Evolutionary conservation across 805 yeast genomes (phyloP), one percentile per base, ranked within the genome.

Genomic region (Hanseniaspora hatyaiensis): DNA sequence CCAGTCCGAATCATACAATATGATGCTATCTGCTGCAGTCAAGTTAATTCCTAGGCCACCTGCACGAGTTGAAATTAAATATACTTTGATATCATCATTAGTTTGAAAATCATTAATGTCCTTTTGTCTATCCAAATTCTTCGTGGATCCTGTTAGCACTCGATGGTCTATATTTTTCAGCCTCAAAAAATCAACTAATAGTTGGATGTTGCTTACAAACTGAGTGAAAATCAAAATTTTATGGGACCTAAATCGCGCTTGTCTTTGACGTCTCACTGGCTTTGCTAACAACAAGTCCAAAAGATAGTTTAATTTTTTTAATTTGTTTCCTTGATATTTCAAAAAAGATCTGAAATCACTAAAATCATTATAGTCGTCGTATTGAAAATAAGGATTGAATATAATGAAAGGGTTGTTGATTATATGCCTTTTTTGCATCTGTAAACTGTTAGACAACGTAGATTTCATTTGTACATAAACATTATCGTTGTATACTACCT

Each of bases 41-140:
- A 89, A 67, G 58, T 89, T 89, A 36, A 89, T 76, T 4, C 98
- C 98, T 28, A 89, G 71, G 0, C 97, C 97, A 8, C 96, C 98
- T 0, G 97, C 89, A 52, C 97, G 70, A 0, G 98, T 92, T 12
- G 94, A 82, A 12, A 92, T 68, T 44, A 92, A 62, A 53, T 89
- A 89, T 1, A 87, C 70, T 23, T 67, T 63, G 30, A 26, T 26
- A 26, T 26, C 11, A 8, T 26, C 29, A 26, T 26, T 11, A 12
- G 6, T 8, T 31, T 48, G 51, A 20, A 48, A 92, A 4, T 58
- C 59, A 1, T 68, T 65, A 34, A 89, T 82, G 54, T 78, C 74
- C 9, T 62, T 70, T 50, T 80, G 78, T 50, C 98, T 71, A 5
- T 75, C 80, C 0, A 60, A 73, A 54, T 82, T 88, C 31, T 71